Evolutionary conservation across 2,329 filamentous ascomycete species (phyloP).

Genomic region (Orbilia blumenaviensis): DNA sequence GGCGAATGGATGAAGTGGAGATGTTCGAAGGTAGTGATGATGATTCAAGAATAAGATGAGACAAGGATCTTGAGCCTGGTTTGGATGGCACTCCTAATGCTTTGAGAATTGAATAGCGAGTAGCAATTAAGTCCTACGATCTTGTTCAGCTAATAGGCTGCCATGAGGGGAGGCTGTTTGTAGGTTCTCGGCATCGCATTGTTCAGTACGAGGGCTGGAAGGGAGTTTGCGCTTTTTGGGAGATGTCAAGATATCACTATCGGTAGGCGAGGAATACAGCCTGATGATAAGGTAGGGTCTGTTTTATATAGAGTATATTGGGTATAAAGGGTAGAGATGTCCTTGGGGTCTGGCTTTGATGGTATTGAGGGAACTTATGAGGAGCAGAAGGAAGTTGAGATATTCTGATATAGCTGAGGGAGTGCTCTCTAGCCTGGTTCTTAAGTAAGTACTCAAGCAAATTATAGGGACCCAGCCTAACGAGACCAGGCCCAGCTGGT

Average conservation of each 20-base stretch:
- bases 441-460: no score
- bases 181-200: slow-evolving; percentile 19
- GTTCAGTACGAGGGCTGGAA: background rate
- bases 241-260: no score
- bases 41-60: background rate
- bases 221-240: background rate
- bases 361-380: background rate
- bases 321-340: background rate
- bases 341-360: background rate
- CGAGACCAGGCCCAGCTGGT: no score
- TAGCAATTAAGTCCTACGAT: background rate
- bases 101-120: background rate
- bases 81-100: background rate
- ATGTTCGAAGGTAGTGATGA: background rate
- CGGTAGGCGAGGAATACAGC: no score
- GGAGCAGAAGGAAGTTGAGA: background rate
- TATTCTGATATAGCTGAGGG: background rate
- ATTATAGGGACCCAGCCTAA: no score
- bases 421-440: background rate
- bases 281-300: no score
- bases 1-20: background rate
- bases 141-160: background rate
- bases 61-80: background rate
- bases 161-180: background rate
- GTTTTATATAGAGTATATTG: no score